phyloP scores from a whole-genome alignment of 768 basidiomycete species.

The Fistulinella prunicolor region DNA sequence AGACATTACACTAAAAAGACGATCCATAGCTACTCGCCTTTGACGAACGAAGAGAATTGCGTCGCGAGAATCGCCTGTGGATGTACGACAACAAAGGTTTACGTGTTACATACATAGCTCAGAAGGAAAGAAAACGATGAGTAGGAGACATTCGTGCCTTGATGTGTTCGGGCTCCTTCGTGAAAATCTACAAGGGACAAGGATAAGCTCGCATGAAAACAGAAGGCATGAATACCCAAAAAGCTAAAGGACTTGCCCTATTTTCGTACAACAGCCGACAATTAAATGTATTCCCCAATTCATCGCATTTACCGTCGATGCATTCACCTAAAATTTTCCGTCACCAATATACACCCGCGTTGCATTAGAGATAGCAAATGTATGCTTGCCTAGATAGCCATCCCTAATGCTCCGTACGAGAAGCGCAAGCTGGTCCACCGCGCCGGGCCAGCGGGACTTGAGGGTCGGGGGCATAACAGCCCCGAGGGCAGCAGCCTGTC shows the following conservation, averaged over 20 bases:
- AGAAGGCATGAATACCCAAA: background rate
- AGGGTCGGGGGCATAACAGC: constrained; percentile 44
- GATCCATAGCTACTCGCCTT: constrained; percentile 35
- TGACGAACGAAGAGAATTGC: constrained; percentile 36
- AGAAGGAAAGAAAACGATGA: background rate
- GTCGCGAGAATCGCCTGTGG: constrained; percentile 37
- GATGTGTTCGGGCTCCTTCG: constrained; percentile 38
- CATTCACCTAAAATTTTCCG: constrained; percentile 11
- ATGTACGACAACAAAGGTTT: background rate
- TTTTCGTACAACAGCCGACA: constrained; percentile 25
- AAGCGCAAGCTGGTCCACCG: constrained; percentile 42
- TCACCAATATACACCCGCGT: background rate
- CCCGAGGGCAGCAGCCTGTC: constrained; percentile 42
- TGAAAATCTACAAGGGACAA: constrained; percentile 31
- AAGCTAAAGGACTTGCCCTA: constrained; percentile 15
- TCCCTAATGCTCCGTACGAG: constrained; percentile 38
- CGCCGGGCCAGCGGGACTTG: constrained; percentile 41
- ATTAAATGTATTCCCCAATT: constrained; percentile 25
- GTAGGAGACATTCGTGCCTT: constrained; percentile 32
- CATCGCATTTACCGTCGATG: constrained; percentile 5
- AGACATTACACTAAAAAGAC: too few relatives aligned
- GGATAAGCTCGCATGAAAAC: background rate
- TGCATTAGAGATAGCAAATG: background rate
- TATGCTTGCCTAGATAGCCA: constrained; percentile 49
- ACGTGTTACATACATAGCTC: too few relatives aligned